These are phyloP conservation scores for Trypanosoma scelopori DNA, from an alignment of 208 protist genomes.

Conservation along the genomic window DNA sequence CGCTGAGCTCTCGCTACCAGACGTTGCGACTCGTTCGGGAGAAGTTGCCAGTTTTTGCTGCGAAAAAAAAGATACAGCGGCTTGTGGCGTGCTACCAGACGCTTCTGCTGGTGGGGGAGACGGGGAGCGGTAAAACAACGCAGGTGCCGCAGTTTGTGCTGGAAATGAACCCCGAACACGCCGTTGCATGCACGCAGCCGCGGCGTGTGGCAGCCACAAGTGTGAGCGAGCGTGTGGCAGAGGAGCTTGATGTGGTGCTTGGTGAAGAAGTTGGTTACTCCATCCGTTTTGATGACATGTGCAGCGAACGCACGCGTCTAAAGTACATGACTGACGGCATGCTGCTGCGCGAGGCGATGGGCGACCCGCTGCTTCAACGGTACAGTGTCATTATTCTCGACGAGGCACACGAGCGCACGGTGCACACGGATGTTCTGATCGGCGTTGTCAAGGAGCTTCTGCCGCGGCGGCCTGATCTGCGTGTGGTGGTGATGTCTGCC, in stretches of 20 bases:
- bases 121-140: slow-evolving; percentile 95
- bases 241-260: slow-evolving; percentile 96
- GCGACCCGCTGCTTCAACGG: slow-evolving; percentile 84
- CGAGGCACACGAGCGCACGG: slow-evolving; percentile 99
- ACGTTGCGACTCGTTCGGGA: slow-evolving; percentile 47
- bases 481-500: slow-evolving; percentile 97
- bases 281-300: slow-evolving; percentile 99
- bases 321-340: slow-evolving; percentile 99
- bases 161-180: slow-evolving; percentile 76
- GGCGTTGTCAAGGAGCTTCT: slow-evolving; percentile 95
- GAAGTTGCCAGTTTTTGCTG: slow-evolving; percentile 73
- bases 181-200: slow-evolving; percentile 96
- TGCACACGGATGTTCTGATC: slow-evolving; percentile 98
- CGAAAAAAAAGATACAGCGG: slow-evolving; percentile 75
- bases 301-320: slow-evolving; percentile 91
- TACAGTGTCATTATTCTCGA: slow-evolving; percentile 99
- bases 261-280: slow-evolving; percentile 98
- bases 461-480: slow-evolving; percentile 85
- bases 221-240: slow-evolving; percentile 97
- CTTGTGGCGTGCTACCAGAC: slow-evolving; percentile 91
- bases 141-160: slow-evolving; percentile 95
- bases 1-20: slow-evolving; percentile 62
- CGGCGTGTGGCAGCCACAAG: slow-evolving; percentile 97
- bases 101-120: slow-evolving; percentile 92
- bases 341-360: slow-evolving; percentile 96